phyloP scores from a whole-genome alignment of 495 filamentous ascomycete species.

The Echria macrotheca region DNA sequence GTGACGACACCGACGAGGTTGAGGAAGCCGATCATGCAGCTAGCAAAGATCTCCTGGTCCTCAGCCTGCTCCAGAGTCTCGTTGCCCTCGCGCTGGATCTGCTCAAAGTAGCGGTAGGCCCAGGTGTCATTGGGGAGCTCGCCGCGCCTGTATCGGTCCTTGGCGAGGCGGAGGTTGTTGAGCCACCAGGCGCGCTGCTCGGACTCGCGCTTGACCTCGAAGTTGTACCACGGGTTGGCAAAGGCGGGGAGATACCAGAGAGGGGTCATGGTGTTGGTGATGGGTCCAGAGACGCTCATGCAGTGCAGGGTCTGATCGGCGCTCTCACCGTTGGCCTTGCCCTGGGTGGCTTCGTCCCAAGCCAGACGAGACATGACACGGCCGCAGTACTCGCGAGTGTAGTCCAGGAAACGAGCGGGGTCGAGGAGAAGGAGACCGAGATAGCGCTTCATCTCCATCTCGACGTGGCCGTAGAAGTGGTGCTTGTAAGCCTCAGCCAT shows the following conservation, averaged over 20 bases:
- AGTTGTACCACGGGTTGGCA: constrained; percentile 43
- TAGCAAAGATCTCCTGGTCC: constrained; percentile 40
- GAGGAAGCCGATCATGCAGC: constrained; percentile 45
- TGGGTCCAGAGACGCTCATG: constrained; percentile 44
- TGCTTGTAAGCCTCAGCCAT: constrained; percentile 42
- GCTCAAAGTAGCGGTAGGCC: constrained; percentile 42
- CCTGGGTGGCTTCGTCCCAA: constrained; percentile 43
- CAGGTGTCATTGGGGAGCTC: constrained; percentile 39
- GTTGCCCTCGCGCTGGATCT: constrained; percentile 32
- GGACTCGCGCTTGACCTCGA: constrained; percentile 36
- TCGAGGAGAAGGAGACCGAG: constrained; percentile 39
- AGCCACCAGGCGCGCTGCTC: constrained; percentile 42
- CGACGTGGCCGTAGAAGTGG: constrained; percentile 45
- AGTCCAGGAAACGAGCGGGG: constrained; percentile 39
- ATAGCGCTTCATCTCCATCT: constrained; percentile 39
- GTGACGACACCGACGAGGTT: constrained; percentile 45
- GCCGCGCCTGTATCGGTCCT: constrained; percentile 32
- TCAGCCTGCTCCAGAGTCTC: constrained; percentile 29
- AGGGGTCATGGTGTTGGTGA: constrained; percentile 43
- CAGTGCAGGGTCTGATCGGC: constrained; percentile 42
- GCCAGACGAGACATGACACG: constrained; percentile 44
- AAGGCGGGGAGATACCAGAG: constrained; percentile 37
- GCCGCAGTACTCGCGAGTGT: constrained; percentile 41
- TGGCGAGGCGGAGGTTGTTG: constrained; percentile 34
- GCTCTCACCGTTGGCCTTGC: constrained; percentile 37